These are phyloP conservation scores for Didymella sp. DNA, from an alignment of 2,329 filamentous ascomycete species.

Conservation along the genomic window DNA sequence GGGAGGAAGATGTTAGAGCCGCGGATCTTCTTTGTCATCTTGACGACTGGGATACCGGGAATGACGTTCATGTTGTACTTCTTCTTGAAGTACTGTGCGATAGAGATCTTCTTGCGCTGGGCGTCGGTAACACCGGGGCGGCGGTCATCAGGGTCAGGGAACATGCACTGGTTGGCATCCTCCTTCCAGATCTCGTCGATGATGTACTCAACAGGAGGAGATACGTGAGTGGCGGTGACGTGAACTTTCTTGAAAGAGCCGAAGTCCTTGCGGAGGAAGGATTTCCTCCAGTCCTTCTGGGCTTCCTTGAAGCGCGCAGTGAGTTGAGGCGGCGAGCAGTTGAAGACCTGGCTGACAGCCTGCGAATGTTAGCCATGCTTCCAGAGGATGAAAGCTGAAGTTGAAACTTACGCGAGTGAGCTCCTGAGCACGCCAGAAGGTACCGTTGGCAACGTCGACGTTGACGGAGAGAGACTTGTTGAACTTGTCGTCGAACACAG, in stretches of 20 bases:
- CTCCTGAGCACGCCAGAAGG: conserved; percentile 72
- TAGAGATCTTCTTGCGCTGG: conserved; percentile 61
- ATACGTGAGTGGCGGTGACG: conserved; percentile 51
- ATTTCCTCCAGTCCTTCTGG: conserved; percentile 36
- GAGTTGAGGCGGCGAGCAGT: conserved; percentile 32
- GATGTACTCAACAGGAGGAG: conserved; percentile 54
- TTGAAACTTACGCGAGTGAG: conserved; percentile 37
- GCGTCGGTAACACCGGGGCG: conserved; percentile 61
- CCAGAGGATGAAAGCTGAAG: neutral
- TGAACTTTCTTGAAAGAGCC: conserved; percentile 53
- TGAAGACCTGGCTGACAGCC: conserved; percentile 41
- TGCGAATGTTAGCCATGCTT: neutral
- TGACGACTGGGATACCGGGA: conserved; percentile 61
- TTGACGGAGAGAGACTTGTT: conserved; percentile 78
- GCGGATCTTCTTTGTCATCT: conserved; percentile 63
- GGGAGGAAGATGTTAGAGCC: conserved; percentile 58
- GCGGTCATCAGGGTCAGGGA: conserved; percentile 67
- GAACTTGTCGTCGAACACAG: conserved; percentile 63
- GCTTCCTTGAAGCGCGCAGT: conserved; percentile 24
- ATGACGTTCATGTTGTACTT: conserved; percentile 60
- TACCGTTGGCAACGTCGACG: conserved; percentile 88
- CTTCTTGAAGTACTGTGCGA: conserved; percentile 64
- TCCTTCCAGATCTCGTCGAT: conserved; percentile 58
- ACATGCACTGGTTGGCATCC: conserved; percentile 54
- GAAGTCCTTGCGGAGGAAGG: conserved; percentile 46